Evolutionary conservation across 805 yeast genomes (phyloP), one percentile per base, ranked within the genome.

Genomic region (Soucietia sequanensis): DNA sequence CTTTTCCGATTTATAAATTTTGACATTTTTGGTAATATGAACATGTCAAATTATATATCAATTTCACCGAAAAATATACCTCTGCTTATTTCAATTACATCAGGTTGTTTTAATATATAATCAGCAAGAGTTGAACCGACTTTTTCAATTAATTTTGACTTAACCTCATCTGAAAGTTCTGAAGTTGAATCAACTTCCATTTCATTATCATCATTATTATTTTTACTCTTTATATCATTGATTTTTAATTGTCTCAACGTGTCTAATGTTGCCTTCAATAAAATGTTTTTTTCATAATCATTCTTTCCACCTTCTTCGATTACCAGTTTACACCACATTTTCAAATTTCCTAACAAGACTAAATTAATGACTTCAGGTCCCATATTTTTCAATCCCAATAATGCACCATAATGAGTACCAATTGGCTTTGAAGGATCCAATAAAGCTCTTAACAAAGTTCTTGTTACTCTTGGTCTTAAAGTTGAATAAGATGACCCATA

Each of bases 391-490:
- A 93, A 72, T 5, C 98, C 99, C 31, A 78, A 75, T 20, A 95
- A 74, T 4, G 97, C 82, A 24, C 99, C 99, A 50, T 84, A 93
- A 42, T 89, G 88, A 0, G 98, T 88, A 2, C 96, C 95, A 11
- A 82, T 70, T 0, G 95, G 89, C 47, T 84, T 81, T 23, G 82
- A 77, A 6, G 89, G 74, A 50, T 90, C 95, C 58, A 93, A 68
- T 46, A 95, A 84, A 0, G 97, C 97, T 51, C 95, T 80, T 41
- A 95, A 68, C 36, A 95, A 67, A 2, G 99, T 95, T 56, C 99
- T 75, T 5, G 97, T 89, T 4, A 93, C 91, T 46, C 98, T 76
- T 20, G 98, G 96, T 51, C 87, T 86, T 47, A 93, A 70, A 1
- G 97, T 84, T 15, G 91, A 81, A 56, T 91, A 90, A 2, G 91